Percentiles rank a stretch among this genome's conserved stretches.
phyloP scores from a whole-genome alignment of 257 asterid genomes.

The Gardenia jasminoides region DNA sequence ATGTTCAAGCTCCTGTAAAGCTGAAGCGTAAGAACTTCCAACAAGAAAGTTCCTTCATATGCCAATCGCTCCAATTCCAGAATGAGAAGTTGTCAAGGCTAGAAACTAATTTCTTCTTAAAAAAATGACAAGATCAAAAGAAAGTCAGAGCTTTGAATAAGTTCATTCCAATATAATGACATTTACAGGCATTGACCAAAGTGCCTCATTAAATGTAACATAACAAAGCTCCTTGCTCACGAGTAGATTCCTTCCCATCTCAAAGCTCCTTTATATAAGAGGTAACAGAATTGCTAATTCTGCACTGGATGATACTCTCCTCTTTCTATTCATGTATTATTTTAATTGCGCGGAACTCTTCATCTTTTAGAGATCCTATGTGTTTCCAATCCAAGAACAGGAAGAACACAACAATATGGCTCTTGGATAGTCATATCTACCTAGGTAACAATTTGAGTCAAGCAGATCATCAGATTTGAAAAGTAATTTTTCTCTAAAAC shows the following conservation, averaged over 20 bases:
- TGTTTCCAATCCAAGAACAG: background rate
- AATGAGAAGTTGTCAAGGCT: background rate
- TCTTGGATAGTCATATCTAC: background rate
- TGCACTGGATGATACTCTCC: background rate
- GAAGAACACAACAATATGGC: background rate
- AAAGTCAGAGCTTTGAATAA: background rate
- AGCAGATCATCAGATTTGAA: background rate
- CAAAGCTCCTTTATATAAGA: background rate
- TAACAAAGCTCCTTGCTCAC: background rate
- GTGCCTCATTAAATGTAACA: background rate
- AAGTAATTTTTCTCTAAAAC: background rate
- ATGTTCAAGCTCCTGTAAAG: background rate
- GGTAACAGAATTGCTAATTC: background rate
- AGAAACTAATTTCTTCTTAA: background rate
- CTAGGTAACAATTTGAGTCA: background rate
- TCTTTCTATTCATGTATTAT: background rate
- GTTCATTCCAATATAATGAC: background rate
- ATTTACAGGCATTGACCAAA: background rate
- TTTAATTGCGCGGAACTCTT: background rate
- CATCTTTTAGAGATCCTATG: background rate
- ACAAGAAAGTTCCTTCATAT: background rate
- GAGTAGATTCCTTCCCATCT: background rate
- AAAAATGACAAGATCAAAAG: background rate
- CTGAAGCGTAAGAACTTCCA: background rate
- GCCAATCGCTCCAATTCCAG: background rate